phyloP scores from a whole-genome alignment of 306 rosid genomes.

The Bauhinia variegata region DNA sequence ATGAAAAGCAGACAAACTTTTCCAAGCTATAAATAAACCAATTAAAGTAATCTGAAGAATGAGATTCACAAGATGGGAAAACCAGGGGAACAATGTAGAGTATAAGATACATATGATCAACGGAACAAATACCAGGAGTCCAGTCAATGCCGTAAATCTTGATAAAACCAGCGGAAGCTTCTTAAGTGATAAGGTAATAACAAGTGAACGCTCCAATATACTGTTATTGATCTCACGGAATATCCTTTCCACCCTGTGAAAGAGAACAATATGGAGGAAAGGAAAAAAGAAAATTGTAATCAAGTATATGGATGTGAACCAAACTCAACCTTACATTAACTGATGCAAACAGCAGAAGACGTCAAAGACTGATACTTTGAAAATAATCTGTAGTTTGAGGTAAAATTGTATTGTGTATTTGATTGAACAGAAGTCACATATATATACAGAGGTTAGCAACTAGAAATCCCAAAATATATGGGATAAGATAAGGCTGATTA shows the following conservation, averaged over 20 bases:
- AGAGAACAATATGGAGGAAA: slow-evolving; percentile 27
- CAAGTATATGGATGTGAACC: slow-evolving; percentile 11
- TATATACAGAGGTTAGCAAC: too few species aligned
- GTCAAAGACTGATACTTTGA: neutral
- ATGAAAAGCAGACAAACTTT: slow-evolving; percentile 7
- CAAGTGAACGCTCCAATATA: slow-evolving; percentile 67
- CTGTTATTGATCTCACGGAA: slow-evolving; percentile 85
- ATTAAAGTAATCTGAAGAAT: neutral
- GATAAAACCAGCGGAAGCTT: slow-evolving; percentile 76
- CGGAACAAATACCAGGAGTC: slow-evolving; percentile 75
- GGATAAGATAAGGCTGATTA: too few species aligned
- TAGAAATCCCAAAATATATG: too few species aligned
- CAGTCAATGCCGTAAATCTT: slow-evolving; percentile 87
- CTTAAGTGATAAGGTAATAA: slow-evolving; percentile 65
- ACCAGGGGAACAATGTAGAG: neutral
- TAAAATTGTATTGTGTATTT: too few species aligned
- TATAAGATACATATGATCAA: slow-evolving; percentile 10
- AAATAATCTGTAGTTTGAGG: too few species aligned
- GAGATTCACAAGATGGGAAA: neutral
- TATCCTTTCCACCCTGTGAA: slow-evolving; percentile 81
- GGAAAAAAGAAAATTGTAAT: slow-evolving; percentile 7
- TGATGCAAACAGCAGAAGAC: slow-evolving; percentile 6
- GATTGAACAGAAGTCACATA: too few species aligned
- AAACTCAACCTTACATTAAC: slow-evolving; percentile 18
- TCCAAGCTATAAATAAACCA: neutral